Evolutionary conservation across 192 early-diverging fungal genomes (phyloP).

Genomic region (Gonapodya sp.): DNA sequence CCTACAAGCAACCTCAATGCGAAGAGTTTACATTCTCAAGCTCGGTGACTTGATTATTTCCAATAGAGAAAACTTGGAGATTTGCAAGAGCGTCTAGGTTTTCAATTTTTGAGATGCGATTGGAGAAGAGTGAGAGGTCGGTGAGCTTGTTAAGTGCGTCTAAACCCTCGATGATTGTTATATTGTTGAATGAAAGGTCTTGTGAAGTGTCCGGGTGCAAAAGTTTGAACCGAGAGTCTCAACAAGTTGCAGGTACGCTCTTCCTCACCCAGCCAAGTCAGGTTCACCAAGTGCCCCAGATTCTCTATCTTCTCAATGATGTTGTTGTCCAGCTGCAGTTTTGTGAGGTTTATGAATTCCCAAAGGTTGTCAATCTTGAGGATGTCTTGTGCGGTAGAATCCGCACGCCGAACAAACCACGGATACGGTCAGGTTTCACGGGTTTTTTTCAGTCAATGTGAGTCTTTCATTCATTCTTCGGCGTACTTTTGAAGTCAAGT

Average conservation of each 20-base stretch:
- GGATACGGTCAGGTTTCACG: not conserved
- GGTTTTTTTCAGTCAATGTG: conserved; percentile 58
- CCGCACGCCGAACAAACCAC: not conserved
- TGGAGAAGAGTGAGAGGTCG: conserved; percentile 54
- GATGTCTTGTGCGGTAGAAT: conserved; percentile 33
- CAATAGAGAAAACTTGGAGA: conserved; percentile 46
- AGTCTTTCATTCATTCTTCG: conserved; percentile 6
- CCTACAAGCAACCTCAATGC: no score
- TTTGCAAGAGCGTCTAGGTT: conserved; percentile 47
- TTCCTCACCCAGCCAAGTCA: conserved; percentile 47
- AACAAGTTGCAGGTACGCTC: not conserved
- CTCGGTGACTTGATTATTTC: conserved; percentile 39
- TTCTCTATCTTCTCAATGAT: conserved; percentile 60
- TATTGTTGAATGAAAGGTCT: conserved; percentile 60
- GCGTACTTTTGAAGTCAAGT: conserved; percentile 52
- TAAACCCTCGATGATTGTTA: conserved; percentile 47
- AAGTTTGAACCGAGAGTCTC: not conserved
- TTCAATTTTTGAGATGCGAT: conserved; percentile 46
- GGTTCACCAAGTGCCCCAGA: conserved; percentile 41
- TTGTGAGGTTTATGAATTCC: conserved; percentile 47
- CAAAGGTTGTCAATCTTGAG: conserved; percentile 57
- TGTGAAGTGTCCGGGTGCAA: not conserved
- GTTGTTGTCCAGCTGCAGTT: conserved; percentile 58
- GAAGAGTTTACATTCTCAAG: conserved; percentile 44
- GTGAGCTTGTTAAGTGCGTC: conserved; percentile 42